Conservation (phyloP, 495 filamentous ascomycete species). For the Aspergillus bertholletiae region DNA sequence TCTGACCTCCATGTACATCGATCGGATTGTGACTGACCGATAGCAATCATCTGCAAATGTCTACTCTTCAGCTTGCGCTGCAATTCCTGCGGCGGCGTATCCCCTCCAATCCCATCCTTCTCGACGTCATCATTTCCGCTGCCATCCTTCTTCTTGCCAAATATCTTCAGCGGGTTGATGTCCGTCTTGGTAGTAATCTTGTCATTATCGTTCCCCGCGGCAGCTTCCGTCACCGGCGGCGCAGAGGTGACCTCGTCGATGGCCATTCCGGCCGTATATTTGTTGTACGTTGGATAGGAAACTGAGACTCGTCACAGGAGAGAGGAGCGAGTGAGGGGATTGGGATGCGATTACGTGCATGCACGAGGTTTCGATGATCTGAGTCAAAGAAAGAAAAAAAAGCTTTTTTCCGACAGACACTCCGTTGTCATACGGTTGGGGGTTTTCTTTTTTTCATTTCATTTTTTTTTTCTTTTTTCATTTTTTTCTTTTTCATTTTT, state of each 20-base stretch:
- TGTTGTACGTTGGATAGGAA: neutral
- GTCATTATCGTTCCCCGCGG: neutral
- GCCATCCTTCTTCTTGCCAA: neutral
- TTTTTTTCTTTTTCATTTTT: neutral
- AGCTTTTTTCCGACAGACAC: neutral
- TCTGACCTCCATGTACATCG: neutral
- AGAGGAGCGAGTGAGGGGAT: neutral
- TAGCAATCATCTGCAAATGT: slow-evolving; percentile 64
- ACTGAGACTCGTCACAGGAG: neutral
- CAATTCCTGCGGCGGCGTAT: slow-evolving; percentile 15
- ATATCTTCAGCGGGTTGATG: neutral
- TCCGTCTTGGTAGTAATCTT: neutral
- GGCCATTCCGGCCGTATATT: neutral
- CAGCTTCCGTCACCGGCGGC: neutral
- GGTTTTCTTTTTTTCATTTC: neutral
- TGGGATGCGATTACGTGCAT: neutral
- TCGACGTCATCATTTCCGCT: neutral
- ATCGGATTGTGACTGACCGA: slow-evolving; percentile 35
- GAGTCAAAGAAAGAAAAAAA: neutral
- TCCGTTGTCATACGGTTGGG: neutral
- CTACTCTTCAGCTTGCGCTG: slow-evolving; percentile 59
- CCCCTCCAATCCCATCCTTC: neutral
- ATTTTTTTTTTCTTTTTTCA: no score
- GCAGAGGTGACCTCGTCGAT: slow-evolving; percentile 4
- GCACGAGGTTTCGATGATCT: neutral